Evolutionary conservation across 2,329 filamentous ascomycete species (phyloP).

Genomic region (Scopulariopsis brevicaulis): DNA sequence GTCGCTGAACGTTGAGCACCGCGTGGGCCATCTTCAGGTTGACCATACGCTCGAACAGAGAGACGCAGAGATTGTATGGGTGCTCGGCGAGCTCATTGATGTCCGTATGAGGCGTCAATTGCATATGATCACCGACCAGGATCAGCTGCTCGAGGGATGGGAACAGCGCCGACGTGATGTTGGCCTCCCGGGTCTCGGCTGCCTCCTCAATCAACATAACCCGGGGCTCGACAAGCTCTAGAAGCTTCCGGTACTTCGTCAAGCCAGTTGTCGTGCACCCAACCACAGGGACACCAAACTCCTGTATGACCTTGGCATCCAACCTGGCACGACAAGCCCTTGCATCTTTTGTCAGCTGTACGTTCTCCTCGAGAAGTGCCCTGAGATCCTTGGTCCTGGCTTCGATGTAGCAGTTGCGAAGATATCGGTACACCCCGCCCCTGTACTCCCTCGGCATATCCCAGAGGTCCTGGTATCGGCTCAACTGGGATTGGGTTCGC

Average conservation of each 20-base stretch:
- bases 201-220: slow-evolving; percentile 71
- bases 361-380: slow-evolving; percentile 35
- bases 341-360: slow-evolving; percentile 34
- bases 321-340: slow-evolving; percentile 47
- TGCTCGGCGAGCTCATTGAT: slow-evolving; percentile 43
- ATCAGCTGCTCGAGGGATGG: slow-evolving; percentile 41
- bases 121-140: slow-evolving; percentile 68
- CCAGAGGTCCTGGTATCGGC: slow-evolving; percentile 40
- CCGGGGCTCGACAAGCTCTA: slow-evolving; percentile 53
- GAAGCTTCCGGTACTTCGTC: slow-evolving; percentile 64
- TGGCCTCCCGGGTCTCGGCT: slow-evolving; percentile 62
- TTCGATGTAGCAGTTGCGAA: slow-evolving; percentile 44
- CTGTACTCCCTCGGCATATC: slow-evolving; percentile 42
- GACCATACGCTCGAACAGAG: slow-evolving; percentile 73
- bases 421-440: slow-evolving; percentile 53
- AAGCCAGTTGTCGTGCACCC: slow-evolving; percentile 68
- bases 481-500: slow-evolving; percentile 8
- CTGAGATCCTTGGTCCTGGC: slow-evolving; percentile 34
- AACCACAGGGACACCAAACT: slow-evolving; percentile 36
- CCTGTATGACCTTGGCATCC: slow-evolving; percentile 32
- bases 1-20: slow-evolving; percentile 56
- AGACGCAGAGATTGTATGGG: slow-evolving; percentile 59
- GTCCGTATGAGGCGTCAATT: slow-evolving; percentile 60
- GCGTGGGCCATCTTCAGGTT: slow-evolving; percentile 50
- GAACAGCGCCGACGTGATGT: slow-evolving; percentile 38